These are phyloP conservation scores for Penstemon davidsonii DNA, from an alignment of 257 asterid species.

Conservation along the genomic window DNA sequence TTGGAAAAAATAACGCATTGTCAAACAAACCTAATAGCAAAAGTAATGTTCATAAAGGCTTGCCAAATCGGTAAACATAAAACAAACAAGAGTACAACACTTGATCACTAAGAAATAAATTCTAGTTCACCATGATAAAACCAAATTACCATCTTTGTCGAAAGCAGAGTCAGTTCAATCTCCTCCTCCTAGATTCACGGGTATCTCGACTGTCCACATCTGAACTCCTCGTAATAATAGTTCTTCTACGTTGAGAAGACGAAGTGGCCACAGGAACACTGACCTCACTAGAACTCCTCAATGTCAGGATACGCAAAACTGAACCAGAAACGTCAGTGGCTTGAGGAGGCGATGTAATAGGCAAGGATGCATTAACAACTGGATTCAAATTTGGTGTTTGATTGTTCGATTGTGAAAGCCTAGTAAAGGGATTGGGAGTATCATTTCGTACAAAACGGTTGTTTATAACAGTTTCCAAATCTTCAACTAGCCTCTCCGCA, in stretches of 20 bases:
- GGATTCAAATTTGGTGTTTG: slow-evolving; percentile 36
- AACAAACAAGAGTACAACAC: slow-evolving; percentile 30
- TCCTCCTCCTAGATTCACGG: slow-evolving; percentile 54
- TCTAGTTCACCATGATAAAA: slow-evolving; percentile 25
- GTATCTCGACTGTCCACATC: slow-evolving; percentile 37
- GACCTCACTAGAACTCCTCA: slow-evolving; percentile 29
- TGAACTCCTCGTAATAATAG: slow-evolving; percentile 31
- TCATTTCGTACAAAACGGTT: slow-evolving; percentile 42
- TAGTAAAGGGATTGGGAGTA: slow-evolving; percentile 37
- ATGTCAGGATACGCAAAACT: slow-evolving; percentile 26
- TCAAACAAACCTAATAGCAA: slow-evolving; percentile 19
- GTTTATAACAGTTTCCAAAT: slow-evolving; percentile 62
- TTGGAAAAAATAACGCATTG: slow-evolving; percentile 21
- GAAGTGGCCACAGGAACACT: slow-evolving; percentile 26
- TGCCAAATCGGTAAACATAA: slow-evolving; percentile 14
- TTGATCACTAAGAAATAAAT: slow-evolving; percentile 19
- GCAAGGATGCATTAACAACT: slow-evolving; percentile 34
- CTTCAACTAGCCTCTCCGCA: slow-evolving; percentile 75
- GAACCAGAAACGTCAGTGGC: slow-evolving; percentile 39
- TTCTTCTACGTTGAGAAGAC: slow-evolving; percentile 43
- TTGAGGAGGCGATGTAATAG: slow-evolving; percentile 40
- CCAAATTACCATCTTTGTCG: slow-evolving; percentile 13
- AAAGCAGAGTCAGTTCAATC: slow-evolving; percentile 43
- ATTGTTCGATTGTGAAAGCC: slow-evolving; percentile 37
- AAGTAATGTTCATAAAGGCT: slow-evolving; percentile 22